Base-by-base conservation (phyloP, 78 protist species). In the Dictyostelium intermedium region DNA sequence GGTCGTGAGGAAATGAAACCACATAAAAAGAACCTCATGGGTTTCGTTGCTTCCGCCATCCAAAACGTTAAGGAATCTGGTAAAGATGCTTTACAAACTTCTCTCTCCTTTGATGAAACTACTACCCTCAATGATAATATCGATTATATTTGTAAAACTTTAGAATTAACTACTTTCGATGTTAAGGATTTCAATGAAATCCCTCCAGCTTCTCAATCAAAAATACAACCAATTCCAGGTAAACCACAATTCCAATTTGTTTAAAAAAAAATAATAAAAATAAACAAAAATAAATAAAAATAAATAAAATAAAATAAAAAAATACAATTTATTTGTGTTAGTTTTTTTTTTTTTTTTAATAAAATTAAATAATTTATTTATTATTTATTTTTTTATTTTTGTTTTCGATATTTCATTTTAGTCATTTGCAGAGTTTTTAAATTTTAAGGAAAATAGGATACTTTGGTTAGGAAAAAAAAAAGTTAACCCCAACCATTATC, bases 151-250 rank as follows among this genome's bases (percentile, higher is more conserved):
- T 39, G 66, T 78, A 56, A 83, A 45, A 47, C 94, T 60, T 78
- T 89, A 11, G 94, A 89, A 80, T 47, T 89, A 27, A 66, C 94
- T 45, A n/a, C 50, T 18, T 37, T 89, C 7, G 94, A 89, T 23
- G 70, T 78, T 35, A 30, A 89, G 50, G 94, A 89, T 43, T 35
- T 25, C 25, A 6, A 56, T 25, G 50, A 50, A 34, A 63, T 39
- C n/a, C 66, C 66, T 56, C 66, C 27, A 56, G 66, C 66, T 56
- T 56, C 66, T 6, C 70, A 41, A 30, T n/a, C 61, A 47, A 30
- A 32, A 25, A 45, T 27, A 39, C 41, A 13, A 14, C 93, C 93
- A 78, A 35, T 47, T 30, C 93, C 93, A 78, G 93, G 93, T 30
- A 53, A 63, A 43, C 93, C 93, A 76, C 63, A 73, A 37, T 86